These are phyloP conservation scores for Biscogniauxia sp. DNA, from an alignment of 2,329 filamentous ascomycete genomes.

Conservation along the genomic window DNA sequence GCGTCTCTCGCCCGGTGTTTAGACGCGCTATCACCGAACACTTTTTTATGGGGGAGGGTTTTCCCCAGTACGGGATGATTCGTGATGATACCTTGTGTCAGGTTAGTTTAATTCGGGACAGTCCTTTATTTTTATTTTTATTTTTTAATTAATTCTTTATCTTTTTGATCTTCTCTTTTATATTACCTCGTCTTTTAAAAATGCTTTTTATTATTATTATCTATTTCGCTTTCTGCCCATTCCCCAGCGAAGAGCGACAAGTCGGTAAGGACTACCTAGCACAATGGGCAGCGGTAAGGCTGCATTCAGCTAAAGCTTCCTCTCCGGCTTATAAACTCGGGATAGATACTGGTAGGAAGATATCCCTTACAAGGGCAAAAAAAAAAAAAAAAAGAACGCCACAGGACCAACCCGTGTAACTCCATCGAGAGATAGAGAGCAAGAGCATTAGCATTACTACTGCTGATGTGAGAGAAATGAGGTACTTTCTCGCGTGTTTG, in stretches of 20 bases:
- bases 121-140: no score
- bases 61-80: background rate
- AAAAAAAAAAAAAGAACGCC: no score
- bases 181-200: background rate
- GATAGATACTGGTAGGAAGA: background rate
- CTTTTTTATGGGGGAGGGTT: no score
- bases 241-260: background rate
- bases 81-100: background rate
- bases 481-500: background rate
- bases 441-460: background rate
- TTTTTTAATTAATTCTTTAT: no score
- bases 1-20: background rate
- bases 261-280: background rate
- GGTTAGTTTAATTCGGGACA: no score
- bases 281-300: background rate
- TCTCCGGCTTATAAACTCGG: background rate
- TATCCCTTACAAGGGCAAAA: background rate
- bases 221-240: background rate
- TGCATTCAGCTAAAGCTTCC: background rate
- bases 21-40: background rate
- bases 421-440: background rate
- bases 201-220: background rate
- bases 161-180: no score
- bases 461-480: constrained; percentile 1
- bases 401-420: background rate